Base-by-base conservation (phyloP, 164 flowering plant genomes). In the Paratinospora sagittata region DNA sequence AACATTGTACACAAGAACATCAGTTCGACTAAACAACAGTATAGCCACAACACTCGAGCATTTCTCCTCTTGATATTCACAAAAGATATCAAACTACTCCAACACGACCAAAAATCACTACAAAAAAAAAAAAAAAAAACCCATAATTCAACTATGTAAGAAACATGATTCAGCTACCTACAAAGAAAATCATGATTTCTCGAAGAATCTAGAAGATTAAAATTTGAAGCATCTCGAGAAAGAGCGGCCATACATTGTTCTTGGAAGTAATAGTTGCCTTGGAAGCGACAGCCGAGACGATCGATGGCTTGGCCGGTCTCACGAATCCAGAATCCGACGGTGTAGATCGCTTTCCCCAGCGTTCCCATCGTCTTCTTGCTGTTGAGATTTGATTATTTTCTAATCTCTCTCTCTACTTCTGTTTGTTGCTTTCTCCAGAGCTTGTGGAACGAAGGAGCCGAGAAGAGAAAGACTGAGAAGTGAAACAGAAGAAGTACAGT, bases 321-420 rank as follows among this genome's bases (percentile, higher is more conserved):
- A 17, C 97, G 85, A 78, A 91, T 87, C 97, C 97, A 91, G 83
- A 91, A 88, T 70, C 94, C 97, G n/a, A 91, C 89, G 67, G 89
- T 84, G 85, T 91, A 91, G 60, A 89, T 76, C 55, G 94, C 94
- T 81, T 68, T 84, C 33, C 96, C 92, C 17, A 90, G 77, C 60
- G 88, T 87, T 30, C 92, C 96, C 96, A 90, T 90, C 64, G 73
- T 74, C 65, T 23, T 8, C 37, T 39, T 39, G n/a, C 21, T 52
- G 2, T 19, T n/a, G n/a, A 17, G 23, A 17, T 52, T 52, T n/a
- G 4, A 30, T 30, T 17, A 17, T n/a, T 52, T 49, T 52, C 60
- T 14, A 7, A 6, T 52, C 23, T 52, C 23, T 52, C 8, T 55
- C 8, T 55, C 24, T 2, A 19, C 23, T 55, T 17, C n/a, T 55